Percentiles rank a stretch among this genome's conserved stretches.
phyloP scores from a whole-genome alignment of 2,329 filamentous ascomycete species.

The Neodidymelliopsis sp. region DNA sequence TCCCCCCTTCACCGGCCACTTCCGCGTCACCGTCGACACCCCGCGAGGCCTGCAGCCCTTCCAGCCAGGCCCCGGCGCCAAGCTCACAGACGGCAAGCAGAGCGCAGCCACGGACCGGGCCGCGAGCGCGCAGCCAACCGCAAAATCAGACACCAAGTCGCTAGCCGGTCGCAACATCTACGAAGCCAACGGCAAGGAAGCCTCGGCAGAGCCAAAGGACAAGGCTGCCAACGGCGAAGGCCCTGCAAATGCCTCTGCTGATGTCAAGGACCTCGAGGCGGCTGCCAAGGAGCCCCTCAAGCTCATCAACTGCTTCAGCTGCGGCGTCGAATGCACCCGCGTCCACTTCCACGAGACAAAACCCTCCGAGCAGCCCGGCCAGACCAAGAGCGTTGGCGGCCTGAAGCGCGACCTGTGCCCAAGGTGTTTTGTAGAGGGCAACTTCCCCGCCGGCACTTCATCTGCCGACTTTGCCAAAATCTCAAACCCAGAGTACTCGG shows the following conservation, averaged over 20 bases:
- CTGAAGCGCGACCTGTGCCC: conserved; percentile 89
- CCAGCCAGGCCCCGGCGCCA: conserved; percentile 84
- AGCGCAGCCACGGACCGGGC: conserved; percentile 74
- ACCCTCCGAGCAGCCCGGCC: conserved; percentile 56
- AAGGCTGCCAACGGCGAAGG: conserved; percentile 67
- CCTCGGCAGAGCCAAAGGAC: conserved; percentile 73
- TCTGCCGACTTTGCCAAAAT: conserved; percentile 85
- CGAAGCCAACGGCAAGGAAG: conserved; percentile 86
- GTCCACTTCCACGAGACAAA: conserved; percentile 76
- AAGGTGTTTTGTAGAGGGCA: conserved; percentile 84
- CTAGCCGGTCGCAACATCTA: conserved; percentile 95
- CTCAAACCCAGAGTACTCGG: conserved; percentile 84
- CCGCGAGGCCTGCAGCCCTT: conserved; percentile 93
- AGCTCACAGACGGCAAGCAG: conserved; percentile 65
- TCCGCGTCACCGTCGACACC: conserved; percentile 94
- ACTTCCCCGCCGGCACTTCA: conserved; percentile 80
- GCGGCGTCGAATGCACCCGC: conserved; percentile 85
- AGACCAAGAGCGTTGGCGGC: conserved; percentile 62
- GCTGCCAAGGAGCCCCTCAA: conserved; percentile 69
- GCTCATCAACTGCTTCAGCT: conserved; percentile 83
- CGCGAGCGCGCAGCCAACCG: conserved; percentile 68
- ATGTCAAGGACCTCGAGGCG: conserved; percentile 69
- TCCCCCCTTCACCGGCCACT: conserved; percentile 96
- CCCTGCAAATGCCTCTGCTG: conserved; percentile 67
- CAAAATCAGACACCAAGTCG: conserved; percentile 86